Evolutionary conservation across 2,329 filamentous ascomycete species (phyloP).

Genomic region (Orbilia ellipsospora): DNA sequence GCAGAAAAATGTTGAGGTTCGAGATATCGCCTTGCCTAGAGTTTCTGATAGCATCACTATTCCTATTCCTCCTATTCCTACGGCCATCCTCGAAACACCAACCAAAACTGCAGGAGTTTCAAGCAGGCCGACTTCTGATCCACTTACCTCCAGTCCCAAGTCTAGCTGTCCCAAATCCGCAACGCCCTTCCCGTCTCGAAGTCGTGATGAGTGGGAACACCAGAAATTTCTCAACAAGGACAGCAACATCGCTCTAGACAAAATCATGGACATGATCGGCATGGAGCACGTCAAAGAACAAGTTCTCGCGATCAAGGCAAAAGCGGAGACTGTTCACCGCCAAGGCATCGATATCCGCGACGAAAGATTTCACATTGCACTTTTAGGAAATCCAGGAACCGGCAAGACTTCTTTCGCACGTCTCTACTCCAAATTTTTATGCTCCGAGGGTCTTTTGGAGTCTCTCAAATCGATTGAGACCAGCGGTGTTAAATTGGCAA

Average conservation of each 20-base stretch:
- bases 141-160: neutral
- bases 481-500: slow-evolving; percentile 74
- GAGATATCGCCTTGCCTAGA: too few species aligned
- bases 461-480: slow-evolving; percentile 73
- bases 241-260: slow-evolving; percentile 69
- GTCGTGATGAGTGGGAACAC: slow-evolving; percentile 70
- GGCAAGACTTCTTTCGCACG: slow-evolving; percentile 80
- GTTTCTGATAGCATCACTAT: too few species aligned
- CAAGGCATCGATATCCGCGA: slow-evolving; percentile 69
- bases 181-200: slow-evolving; percentile 25
- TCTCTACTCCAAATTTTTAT: slow-evolving; percentile 74
- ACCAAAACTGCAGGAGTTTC: neutral
- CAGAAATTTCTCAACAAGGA: slow-evolving; percentile 69
- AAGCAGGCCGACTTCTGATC: neutral
- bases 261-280: slow-evolving; percentile 76
- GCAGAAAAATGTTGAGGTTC: too few species aligned
- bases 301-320: slow-evolving; percentile 72
- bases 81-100: too few species aligned
- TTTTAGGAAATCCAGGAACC: slow-evolving; percentile 81
- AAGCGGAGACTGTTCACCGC: slow-evolving; percentile 70
- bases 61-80: too few species aligned
- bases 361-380: slow-evolving; percentile 72
- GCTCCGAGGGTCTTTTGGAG: slow-evolving; percentile 71
- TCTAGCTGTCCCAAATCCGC: neutral
- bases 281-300: slow-evolving; percentile 75